Conservation (phyloP, 371 early-diverging fungal genomes). For the Zychaea mexicana region DNA sequence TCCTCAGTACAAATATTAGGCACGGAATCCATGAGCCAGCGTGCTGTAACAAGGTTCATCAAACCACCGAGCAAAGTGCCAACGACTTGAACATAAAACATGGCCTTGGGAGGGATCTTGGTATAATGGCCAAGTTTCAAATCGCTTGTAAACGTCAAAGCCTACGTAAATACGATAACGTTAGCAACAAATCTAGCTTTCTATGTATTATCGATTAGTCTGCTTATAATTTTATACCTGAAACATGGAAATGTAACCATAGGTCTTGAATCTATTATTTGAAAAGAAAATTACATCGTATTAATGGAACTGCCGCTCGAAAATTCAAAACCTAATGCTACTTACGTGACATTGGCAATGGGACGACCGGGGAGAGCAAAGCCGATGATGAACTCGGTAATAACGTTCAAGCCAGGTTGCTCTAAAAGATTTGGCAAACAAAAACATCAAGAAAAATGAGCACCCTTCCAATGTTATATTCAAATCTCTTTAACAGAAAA, state of each 20-base stretch:
- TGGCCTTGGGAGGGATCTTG: constrained; percentile 70
- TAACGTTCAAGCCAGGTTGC: constrained; percentile 72
- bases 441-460: too few relatives aligned
- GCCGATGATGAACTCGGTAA: constrained; percentile 73
- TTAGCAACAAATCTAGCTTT: neutral
- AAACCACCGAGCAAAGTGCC: constrained; percentile 61
- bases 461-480: too few relatives aligned
- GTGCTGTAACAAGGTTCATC: constrained; percentile 65
- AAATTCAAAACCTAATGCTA: neutral
- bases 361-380: constrained; percentile 64
- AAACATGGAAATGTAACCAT: constrained; percentile 61
- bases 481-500: neutral
- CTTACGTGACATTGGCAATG: constrained; percentile 57
- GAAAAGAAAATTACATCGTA: too few relatives aligned
- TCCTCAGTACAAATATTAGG: constrained; percentile 55
- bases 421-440: constrained; percentile 9
- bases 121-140: constrained; percentile 73
- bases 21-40: constrained; percentile 65
- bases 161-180: constrained; percentile 8
- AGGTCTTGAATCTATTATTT: constrained; percentile 55
- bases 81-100: constrained; percentile 65
- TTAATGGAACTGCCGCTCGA: too few relatives aligned
- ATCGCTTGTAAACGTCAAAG: constrained; percentile 60
- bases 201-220: neutral
- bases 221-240: constrained; percentile 48